These are phyloP conservation scores for Gnomoniopsis smithogilvyi DNA, from an alignment of 2,329 filamentous ascomycete genomes.

Conservation along the genomic window DNA sequence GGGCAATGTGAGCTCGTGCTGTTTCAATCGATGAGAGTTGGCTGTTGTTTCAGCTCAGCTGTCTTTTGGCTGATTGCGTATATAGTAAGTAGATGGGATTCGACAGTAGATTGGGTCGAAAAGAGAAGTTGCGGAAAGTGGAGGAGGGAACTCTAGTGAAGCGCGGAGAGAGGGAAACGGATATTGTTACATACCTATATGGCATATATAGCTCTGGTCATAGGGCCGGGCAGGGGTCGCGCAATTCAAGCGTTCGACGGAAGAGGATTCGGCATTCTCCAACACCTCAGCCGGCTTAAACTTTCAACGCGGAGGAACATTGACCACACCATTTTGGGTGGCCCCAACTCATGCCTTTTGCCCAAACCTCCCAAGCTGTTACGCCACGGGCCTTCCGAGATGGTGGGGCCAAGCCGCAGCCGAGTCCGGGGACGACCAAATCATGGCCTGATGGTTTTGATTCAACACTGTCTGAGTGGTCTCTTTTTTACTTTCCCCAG, in stretches of 20 bases:
- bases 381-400: background rate
- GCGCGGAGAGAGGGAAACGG: background rate
- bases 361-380: too few relatives aligned
- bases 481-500: background rate
- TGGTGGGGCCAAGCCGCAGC: background rate
- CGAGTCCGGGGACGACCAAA: background rate
- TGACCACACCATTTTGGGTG: background rate
- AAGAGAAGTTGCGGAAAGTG: too few relatives aligned
- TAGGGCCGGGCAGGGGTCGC: background rate
- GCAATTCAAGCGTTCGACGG: background rate
- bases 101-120: too few relatives aligned
- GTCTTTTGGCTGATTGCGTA: too few relatives aligned
- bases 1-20: background rate
- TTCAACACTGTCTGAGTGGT: background rate
- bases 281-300: background rate
- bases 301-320: background rate
- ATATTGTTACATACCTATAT: background rate
- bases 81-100: too few relatives aligned
- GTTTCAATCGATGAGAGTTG: background rate
- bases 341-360: too few relatives aligned
- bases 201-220: background rate
- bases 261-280: background rate
- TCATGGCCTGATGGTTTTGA: background rate
- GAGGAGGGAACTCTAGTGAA: too few relatives aligned
- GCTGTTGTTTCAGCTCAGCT: background rate